phyloP scores from a whole-genome alignment of 164 flowering plant genomes.

The Taxillus chinensis region DNA sequence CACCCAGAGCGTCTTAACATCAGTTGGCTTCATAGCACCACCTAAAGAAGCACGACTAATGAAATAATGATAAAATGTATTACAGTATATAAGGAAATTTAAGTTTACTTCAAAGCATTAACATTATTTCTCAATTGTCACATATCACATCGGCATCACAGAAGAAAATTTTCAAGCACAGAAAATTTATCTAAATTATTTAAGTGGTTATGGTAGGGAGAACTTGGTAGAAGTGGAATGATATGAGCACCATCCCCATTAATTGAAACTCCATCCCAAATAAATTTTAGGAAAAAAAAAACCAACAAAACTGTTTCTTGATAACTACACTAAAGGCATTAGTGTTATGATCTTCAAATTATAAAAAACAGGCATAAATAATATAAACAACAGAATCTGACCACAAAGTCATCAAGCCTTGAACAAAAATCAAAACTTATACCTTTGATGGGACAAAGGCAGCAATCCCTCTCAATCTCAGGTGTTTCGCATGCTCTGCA shows the following conservation, averaged over 20 bases:
- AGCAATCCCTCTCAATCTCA: slow-evolving; percentile 46
- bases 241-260: too few species aligned
- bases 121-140: background rate
- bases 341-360: too few species aligned
- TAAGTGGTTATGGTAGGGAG: too few species aligned
- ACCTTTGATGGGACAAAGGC: slow-evolving; percentile 76
- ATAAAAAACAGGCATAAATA: too few species aligned
- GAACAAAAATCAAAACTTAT: background rate
- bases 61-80: background rate
- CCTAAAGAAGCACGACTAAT: slow-evolving; percentile 22
- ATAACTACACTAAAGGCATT: too few species aligned
- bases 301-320: too few species aligned
- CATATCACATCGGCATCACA: too few species aligned
- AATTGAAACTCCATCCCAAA: too few species aligned
- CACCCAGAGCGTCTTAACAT: slow-evolving; percentile 49
- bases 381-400: background rate
- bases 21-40: slow-evolving; percentile 68
- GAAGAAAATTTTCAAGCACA: too few species aligned
- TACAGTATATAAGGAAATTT: background rate
- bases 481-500: slow-evolving; percentile 71
- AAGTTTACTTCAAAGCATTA: background rate
- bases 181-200: too few species aligned
- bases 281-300: too few species aligned
- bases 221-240: too few species aligned
- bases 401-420: background rate